phyloP scores from a whole-genome alignment of 1,284 basidiomycete species.

The Sparassis latifolia region DNA sequence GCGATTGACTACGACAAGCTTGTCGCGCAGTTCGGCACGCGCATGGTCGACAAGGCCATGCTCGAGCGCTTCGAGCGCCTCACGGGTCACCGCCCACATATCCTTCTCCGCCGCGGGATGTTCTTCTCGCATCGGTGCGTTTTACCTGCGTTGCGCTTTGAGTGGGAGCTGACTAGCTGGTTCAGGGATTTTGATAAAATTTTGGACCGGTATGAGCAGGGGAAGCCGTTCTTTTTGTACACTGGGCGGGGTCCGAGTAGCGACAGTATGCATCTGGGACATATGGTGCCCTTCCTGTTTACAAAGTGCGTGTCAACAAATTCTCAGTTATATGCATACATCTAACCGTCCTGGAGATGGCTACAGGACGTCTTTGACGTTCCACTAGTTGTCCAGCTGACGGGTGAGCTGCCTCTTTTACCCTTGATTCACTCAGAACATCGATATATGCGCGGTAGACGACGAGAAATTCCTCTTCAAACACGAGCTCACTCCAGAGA shows the following conservation, averaged over 20 bases:
- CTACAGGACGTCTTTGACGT: conserved; percentile 95
- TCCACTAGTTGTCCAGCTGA: conserved; percentile 92
- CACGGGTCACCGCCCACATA: conserved; percentile 89
- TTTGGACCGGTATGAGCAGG: conserved; percentile 92
- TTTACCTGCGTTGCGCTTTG: conserved; percentile 33
- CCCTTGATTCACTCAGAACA: not conserved
- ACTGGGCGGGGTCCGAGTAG: conserved; percentile 96
- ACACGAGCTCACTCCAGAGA: conserved; percentile 85
- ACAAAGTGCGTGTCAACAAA: conserved; percentile 66
- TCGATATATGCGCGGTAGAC: conserved; percentile 43
- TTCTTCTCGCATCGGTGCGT: conserved; percentile 96
- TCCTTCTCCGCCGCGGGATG: conserved; percentile 85
- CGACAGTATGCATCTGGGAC: conserved; percentile 96
- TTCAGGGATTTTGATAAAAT: conserved; percentile 89
- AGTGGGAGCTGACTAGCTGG: conserved; percentile 2
- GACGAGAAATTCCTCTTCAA: conserved; percentile 99
- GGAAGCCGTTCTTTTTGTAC: conserved; percentile 97
- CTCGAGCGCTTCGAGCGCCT: conserved; percentile 88
- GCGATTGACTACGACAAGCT: conserved; percentile 98
- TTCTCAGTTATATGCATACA: not conserved
- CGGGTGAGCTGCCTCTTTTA: conserved; percentile 43
- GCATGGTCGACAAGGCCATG: conserved; percentile 70
- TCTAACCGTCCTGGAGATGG: conserved; percentile 54
- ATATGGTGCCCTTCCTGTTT: conserved; percentile 96
- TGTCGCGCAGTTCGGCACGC: conserved; percentile 91